These are phyloP conservation scores for Boehmeria nivea DNA, from an alignment of 306 rosid species.

Conservation along the genomic window DNA sequence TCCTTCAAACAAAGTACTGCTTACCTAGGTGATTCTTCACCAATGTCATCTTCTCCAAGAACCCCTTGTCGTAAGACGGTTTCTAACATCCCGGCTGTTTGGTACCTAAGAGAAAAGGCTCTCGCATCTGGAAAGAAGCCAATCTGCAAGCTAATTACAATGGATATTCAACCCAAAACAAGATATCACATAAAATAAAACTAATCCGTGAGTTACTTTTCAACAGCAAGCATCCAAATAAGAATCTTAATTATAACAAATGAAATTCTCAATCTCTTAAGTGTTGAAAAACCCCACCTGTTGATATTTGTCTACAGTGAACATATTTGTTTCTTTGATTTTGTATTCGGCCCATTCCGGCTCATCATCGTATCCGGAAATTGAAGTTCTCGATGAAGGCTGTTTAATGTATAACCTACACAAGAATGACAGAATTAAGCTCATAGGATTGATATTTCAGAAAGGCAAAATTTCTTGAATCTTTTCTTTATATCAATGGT, in stretches of 20 bases:
- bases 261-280: not conserved
- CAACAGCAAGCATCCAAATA: not conserved
- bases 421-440: conserved; percentile 14
- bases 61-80: conserved; percentile 80
- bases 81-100: conserved; percentile 94
- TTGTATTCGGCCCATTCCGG: conserved; percentile 92
- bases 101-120: conserved; percentile 91
- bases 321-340: conserved; percentile 90
- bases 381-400: conserved; percentile 55
- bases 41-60: conserved; percentile 93
- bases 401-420: conserved; percentile 76
- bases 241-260: not conserved
- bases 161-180: conserved; percentile 55
- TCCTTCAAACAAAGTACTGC: not conserved
- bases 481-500: too few relatives aligned
- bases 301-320: conserved; percentile 90
- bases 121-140: conserved; percentile 81
- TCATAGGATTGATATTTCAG: not conserved
- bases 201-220: conserved; percentile 7
- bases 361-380: conserved; percentile 42
- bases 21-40: conserved; percentile 83
- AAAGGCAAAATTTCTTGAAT: too few relatives aligned
- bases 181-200: conserved; percentile 18
- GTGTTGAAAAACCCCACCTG: conserved; percentile 56
- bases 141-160: conserved; percentile 84